These are phyloP conservation scores for Astrephomene gubernaculifera DNA, from an alignment of 139 green algal species.

Conservation along the genomic window DNA sequence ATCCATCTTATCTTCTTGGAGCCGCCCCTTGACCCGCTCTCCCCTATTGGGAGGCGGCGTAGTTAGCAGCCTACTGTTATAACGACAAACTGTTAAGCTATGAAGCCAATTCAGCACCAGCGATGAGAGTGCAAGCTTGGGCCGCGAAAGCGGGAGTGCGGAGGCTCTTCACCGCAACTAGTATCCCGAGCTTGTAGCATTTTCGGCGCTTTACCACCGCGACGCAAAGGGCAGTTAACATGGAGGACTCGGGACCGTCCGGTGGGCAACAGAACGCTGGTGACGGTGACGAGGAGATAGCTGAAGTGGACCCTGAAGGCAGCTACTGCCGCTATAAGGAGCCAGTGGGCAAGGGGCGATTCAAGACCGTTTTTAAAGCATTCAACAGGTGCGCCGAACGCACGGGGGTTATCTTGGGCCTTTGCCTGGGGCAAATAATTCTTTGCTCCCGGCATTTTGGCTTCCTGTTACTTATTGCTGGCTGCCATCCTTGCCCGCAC, in stretches of 20 bases:
- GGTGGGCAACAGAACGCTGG: constrained; percentile 27
- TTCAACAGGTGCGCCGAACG: constrained; percentile 50
- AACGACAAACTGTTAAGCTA: not conserved
- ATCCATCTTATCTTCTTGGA: not conserved
- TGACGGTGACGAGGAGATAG: constrained; percentile 66
- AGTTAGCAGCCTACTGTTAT: not conserved
- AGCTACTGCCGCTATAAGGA: constrained; percentile 85
- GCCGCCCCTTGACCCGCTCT: constrained; percentile 10
- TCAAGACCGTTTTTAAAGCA: constrained; percentile 74
- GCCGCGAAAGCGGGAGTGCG: constrained; percentile 23
- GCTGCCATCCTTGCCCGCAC: not conserved
- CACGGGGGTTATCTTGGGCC: too few species aligned
- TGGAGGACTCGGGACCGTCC: constrained; percentile 12
- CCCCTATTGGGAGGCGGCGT: constrained; percentile 19
- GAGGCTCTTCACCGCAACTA: constrained; percentile 19
- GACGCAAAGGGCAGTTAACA: not conserved
- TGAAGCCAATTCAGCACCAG: constrained; percentile 5
- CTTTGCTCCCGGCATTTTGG: not conserved
- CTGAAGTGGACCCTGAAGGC: constrained; percentile 63
- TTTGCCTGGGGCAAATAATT: too few species aligned
- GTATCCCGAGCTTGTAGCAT: constrained; percentile 2
- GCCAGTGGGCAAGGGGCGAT: constrained; percentile 80
- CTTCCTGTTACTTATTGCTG: not conserved
- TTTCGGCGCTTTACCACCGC: not conserved
- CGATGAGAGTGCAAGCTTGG: constrained; percentile 3